A percentile compares a stretch with the other conserved stretches of the same genome.
Conservation (phyloP, 2,329 filamentous ascomycete species). For the Venturia carpophila region DNA sequence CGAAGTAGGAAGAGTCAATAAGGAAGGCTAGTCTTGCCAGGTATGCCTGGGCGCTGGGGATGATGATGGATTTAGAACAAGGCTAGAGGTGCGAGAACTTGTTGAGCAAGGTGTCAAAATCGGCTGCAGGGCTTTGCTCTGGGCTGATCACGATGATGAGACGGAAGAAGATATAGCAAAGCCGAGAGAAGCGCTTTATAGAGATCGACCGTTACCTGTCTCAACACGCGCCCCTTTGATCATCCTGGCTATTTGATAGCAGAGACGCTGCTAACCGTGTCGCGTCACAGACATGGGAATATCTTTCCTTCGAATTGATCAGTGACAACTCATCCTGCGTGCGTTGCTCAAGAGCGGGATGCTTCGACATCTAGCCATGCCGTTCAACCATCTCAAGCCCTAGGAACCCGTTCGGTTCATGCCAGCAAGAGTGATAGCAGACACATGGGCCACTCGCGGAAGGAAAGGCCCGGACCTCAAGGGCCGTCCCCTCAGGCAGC, state of each 20-base stretch:
- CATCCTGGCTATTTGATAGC: constrained; percentile 1
- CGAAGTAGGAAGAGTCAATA: neutral
- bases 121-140: neutral
- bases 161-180: neutral
- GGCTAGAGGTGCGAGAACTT: constrained; percentile 11
- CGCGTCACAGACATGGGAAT: neutral
- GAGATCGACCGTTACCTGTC: neutral
- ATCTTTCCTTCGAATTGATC: neutral
- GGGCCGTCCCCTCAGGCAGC: neutral
- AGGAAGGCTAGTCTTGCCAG: constrained; percentile 16
- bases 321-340: constrained; percentile 10
- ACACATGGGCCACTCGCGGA: neutral
- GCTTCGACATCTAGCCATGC: neutral
- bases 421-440: neutral
- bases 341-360: neutral
- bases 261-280: neutral
- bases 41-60: constrained; percentile 3
- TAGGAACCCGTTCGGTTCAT: neutral
- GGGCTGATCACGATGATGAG: neutral
- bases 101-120: neutral
- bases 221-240: neutral
- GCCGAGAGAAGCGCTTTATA: constrained; percentile 19
- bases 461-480: constrained; percentile 5
- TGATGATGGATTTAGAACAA: constrained; percentile 1
- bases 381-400: neutral